These are phyloP conservation scores for Dorcoceras hygrometricum DNA, from an alignment of 257 asterid genomes.

Conservation along the genomic window DNA sequence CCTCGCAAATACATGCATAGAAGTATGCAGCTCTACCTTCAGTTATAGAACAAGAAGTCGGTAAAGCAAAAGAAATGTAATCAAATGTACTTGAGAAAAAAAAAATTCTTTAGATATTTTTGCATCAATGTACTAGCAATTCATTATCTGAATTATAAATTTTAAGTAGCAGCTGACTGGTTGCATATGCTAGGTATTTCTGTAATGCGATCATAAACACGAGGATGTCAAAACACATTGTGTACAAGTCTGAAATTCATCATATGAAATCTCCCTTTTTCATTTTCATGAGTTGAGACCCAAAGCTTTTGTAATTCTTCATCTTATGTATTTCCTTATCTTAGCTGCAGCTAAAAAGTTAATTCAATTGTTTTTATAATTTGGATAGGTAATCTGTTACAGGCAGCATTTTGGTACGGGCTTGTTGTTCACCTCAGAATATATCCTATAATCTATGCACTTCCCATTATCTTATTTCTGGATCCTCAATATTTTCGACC, in stretches of 20 bases:
- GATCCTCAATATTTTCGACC: slow-evolving; percentile 54
- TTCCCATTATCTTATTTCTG: slow-evolving; percentile 71
- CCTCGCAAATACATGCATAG: neutral
- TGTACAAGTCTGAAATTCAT: neutral
- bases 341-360: neutral
- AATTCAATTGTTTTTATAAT: slow-evolving; percentile 9
- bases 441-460: slow-evolving; percentile 86
- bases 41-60: neutral
- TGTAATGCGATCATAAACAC: slow-evolving; percentile 1
- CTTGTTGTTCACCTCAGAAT: slow-evolving; percentile 88
- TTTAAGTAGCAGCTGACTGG: neutral
- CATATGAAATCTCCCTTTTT: too few relatives aligned
- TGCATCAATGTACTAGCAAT: neutral
- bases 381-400: slow-evolving; percentile 53
- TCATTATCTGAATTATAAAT: neutral
- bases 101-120: too few relatives aligned
- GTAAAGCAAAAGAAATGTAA: neutral
- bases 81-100: neutral
- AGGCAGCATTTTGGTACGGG: slow-evolving; percentile 97
- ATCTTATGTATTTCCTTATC: neutral
- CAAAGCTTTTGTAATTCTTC: neutral
- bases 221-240: neutral
- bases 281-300: slow-evolving; percentile 1
- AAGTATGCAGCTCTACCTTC: neutral
- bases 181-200: neutral